Base-by-base conservation (phyloP, 2,329 filamentous ascomycete species). In the Verticillium zaregamsianum region DNA sequence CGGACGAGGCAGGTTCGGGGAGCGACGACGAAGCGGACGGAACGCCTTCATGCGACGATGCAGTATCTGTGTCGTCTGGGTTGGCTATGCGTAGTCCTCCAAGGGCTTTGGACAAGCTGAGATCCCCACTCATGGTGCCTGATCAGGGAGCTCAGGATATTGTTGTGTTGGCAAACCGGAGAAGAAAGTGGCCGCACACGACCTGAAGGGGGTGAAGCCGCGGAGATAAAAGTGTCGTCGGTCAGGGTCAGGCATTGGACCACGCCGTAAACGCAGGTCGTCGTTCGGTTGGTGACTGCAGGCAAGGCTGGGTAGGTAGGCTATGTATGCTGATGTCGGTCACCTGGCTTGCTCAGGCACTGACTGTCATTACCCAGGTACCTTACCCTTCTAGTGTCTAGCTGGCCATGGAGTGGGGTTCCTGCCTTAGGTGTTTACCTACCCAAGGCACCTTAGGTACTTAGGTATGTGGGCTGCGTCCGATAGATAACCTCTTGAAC, bases 61-160 rank as follows among this genome's bases (percentile, higher is more conserved):
- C 28, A 15, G 72, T 71, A 55, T 73, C 75, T 66, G 86, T 83
- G 78, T 95, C 88, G 79, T 97, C 93, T 61, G 94, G 94, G 76
- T 98, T 99, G 70, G 95, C 94, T 76, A 99, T 98, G 75, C 94
- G 92, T 77, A 99, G 82, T 71, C 94, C 94, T 72, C 95, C 95
- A 72, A 98, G 85, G 72, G 92, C 92, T 80, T 93, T 91, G 73
- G 93, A 95, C 68, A 98, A 87, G 78, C 91, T 96, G 74, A 97
- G 80, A 81, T 97, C 93, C 77, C 91, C 92, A 80, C 93, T 92
- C 93, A 97, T 97, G 76, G 73, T 83, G 70, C 49, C 63, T 67
- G 66, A 65, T 66, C 59, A 60, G n/a, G n/a, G 54, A 57, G 14
- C 32, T 37, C 31, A 37, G 45, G 20, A 45, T 57, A 55, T 23